phyloP scores from a whole-genome alignment of 148 eudicot genomes.

The Rhododendron molle region DNA sequence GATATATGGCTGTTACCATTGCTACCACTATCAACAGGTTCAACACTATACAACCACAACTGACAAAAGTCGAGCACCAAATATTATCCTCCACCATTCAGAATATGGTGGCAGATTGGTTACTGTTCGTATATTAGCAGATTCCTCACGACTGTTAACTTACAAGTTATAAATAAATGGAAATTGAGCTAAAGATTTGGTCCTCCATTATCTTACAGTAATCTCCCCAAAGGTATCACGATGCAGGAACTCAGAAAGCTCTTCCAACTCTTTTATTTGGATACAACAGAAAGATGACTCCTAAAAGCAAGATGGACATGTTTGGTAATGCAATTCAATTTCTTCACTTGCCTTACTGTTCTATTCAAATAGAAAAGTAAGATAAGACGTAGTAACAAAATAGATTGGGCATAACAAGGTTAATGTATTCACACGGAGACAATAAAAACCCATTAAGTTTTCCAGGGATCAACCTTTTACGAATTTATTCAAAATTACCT shows the following conservation, averaged over 20 bases:
- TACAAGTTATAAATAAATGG: neutral
- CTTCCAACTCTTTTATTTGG: neutral
- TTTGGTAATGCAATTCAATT: neutral
- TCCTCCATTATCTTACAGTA: neutral
- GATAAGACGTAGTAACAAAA: neutral
- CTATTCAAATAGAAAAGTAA: neutral
- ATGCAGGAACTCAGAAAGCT: neutral
- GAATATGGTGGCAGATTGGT: neutral
- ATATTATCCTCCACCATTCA: neutral
- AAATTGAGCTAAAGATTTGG: neutral
- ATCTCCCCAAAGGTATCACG: neutral
- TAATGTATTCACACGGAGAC: neutral
- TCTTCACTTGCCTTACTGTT: neutral
- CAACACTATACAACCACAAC: neutral
- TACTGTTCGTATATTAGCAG: neutral
- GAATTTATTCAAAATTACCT: constrained; percentile 36
- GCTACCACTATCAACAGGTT: neutral
- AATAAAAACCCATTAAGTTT: neutral
- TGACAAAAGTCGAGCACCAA: neutral
- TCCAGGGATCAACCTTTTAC: neutral
- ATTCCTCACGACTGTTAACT: neutral
- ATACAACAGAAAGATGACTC: neutral
- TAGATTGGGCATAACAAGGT: neutral
- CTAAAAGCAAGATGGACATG: neutral
- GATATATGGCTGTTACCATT: neutral